Base-by-base conservation (phyloP, 164 flowering plant species). In the Euptelea pleiosperma region DNA sequence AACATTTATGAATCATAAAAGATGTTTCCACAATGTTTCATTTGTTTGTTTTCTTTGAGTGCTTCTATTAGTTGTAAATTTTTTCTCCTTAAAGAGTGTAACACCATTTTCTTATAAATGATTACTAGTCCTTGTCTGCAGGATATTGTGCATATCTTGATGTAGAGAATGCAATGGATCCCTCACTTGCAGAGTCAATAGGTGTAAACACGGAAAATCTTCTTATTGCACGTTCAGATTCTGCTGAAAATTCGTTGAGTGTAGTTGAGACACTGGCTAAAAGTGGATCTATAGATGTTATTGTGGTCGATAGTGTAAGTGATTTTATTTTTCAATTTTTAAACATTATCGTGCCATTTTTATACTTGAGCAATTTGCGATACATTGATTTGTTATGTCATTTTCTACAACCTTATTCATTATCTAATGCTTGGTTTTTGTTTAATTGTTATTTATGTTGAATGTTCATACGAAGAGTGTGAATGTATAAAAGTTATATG, bases 131-230 rank as follows among this genome's bases (percentile, higher is more conserved):
- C 15, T 24, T 22, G 62, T 71, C 62, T 64, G 68, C 85, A 89
- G 96, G 97, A 36, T 79, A 79, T 74, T 91, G 96, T 75, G 97
- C 91, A n/a, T 91, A 82, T 77, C 68, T 91, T 68, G 95, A 91
- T 78, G 87, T 61, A 46, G 97, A 87, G 72, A 86, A 91, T 78
- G 96, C 89, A 41, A 2, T 91, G 74, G 78, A 82, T 70, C 80
- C 83, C 42, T 69, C 75, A n/a, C 75, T 87, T 55, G 85, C 79
- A 29, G 82, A 82, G 70, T 68, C 89, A 53, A 81, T 87, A 48
- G 97, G 96, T 48, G 73, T 91, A 51, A 65, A 82, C 64, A 74
- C 75, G 3, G 78, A 81, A 37, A 79, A 79, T 56, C 89, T 91
- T 66, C 87, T 91, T 53, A 61, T 91, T 58, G 68, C 89, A 49